phyloP scores from a whole-genome alignment of 208 protist species.

The Willaertia magna region DNA sequence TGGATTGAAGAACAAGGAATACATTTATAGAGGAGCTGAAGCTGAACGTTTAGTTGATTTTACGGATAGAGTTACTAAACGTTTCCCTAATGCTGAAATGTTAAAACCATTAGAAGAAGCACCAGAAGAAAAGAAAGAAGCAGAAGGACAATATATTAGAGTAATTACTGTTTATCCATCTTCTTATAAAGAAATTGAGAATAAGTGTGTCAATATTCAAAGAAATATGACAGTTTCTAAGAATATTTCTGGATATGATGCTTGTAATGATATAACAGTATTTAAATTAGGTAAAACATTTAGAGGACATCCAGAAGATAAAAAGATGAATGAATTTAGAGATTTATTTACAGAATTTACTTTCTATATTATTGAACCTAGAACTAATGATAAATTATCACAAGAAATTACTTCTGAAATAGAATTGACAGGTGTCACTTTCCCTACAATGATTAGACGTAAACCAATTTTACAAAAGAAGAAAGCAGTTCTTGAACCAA shows the following conservation, averaged over 20 bases:
- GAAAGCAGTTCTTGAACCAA: neutral
- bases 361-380: neutral
- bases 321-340: neutral
- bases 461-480: neutral
- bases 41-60: constrained; percentile 18
- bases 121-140: neutral
- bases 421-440: neutral
- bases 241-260: neutral
- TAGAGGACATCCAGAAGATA: neutral
- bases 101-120: constrained; percentile 1
- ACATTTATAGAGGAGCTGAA: constrained; percentile 19
- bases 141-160: constrained; percentile 15
- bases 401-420: neutral
- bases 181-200: neutral
- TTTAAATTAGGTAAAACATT: neutral
- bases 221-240: neutral
- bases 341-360: neutral
- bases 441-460: neutral
- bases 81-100: constrained; percentile 23
- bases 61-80: constrained; percentile 11
- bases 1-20: constrained; percentile 15
- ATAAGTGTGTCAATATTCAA: neutral
- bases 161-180: constrained; percentile 17
- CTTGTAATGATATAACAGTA: neutral
- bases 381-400: neutral